Evolutionary conservation across 2,329 filamentous ascomycete species (phyloP), one percentile per base, ranked within the genome.

Genomic region (Canariomyces notabilis): DNA sequence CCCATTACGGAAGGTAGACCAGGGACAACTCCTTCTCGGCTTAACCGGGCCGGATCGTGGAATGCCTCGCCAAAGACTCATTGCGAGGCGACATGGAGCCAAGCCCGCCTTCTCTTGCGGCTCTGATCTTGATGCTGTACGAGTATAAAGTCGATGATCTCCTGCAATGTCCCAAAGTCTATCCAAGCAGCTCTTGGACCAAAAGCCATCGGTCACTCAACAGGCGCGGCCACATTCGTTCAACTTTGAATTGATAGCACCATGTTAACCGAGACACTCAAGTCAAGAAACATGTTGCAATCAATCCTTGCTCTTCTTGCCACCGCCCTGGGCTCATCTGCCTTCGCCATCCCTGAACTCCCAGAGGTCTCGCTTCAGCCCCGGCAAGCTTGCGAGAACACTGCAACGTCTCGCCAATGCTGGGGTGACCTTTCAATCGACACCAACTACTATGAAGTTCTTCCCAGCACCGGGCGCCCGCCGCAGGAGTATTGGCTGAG

Each of bases 381-480:
- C 8, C 50, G 54, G 1, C 49, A 56, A 37, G 33, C 36, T 8
- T 55, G 55, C 21, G 49, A 55, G 19, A 62, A 66, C 35, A 53
- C 53, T 6, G 48, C 61, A 1, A 59, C 43, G 1, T 56, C 56
- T 29, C 59, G 64, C 41, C 32, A 55, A 22, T 58, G 55, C 46
- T 66, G 64, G 64, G 59, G 62, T 7, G 50, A 62, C 21, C 61
- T 58, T 44, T 53, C 43, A 16, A 57, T 62, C 37, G 55, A 59
- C 43, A 67, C 64, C 20, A 59, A 67, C 55, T 66, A 62, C 42
- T 63, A 65, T 19, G 54, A 60, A 7, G 51, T 51, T n/a, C 46
- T 49, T 4, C 60, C 59, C 3, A 45, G 52, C 11, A 59, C 56
- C 0, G 50, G 48, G 2, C 22, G n/a, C n/a, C n/a, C 50, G 4